Percentiles rank a stretch among this genome's conserved stretches.
Evolutionary conservation across 192 early-diverging fungal genomes (phyloP).

Genomic region (Linnemannia exigua): DNA sequence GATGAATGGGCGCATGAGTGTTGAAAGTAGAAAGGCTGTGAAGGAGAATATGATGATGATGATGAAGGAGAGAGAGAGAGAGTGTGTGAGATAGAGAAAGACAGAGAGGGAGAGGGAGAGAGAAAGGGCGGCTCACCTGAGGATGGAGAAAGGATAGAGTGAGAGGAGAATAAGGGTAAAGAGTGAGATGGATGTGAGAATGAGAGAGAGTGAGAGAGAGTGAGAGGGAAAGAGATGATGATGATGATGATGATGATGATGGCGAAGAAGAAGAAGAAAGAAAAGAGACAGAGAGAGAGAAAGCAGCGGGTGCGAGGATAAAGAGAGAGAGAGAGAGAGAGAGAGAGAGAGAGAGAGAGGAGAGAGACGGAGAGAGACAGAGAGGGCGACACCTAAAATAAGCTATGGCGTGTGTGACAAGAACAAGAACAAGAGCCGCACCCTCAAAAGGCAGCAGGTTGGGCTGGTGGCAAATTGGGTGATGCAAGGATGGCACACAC

Average conservation of each 20-base stretch:
- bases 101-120: background rate
- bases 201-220: background rate
- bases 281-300: background rate
- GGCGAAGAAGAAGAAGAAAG: background rate
- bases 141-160: background rate
- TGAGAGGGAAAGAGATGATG: background rate
- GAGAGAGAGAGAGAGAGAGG: background rate
- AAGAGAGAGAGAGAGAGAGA: constrained; percentile 13
- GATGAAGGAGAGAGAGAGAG: background rate
- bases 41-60: background rate
- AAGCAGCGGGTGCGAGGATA: too few relatives aligned
- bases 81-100: too few relatives aligned
- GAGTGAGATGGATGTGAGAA: background rate
- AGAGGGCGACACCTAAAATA: background rate
- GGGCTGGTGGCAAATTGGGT: too few relatives aligned
- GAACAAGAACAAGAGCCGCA: too few relatives aligned
- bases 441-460: too few relatives aligned
- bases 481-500: too few relatives aligned
- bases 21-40: background rate
- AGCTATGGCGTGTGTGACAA: too few relatives aligned
- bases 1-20: background rate
- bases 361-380: constrained; percentile 6
- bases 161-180: background rate
- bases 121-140: constrained; percentile 1
- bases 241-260: background rate